These are phyloP conservation scores for Trichosporon coremiiforme DNA, from an alignment of 1,284 basidiomycete genomes.

Conservation along the genomic window DNA sequence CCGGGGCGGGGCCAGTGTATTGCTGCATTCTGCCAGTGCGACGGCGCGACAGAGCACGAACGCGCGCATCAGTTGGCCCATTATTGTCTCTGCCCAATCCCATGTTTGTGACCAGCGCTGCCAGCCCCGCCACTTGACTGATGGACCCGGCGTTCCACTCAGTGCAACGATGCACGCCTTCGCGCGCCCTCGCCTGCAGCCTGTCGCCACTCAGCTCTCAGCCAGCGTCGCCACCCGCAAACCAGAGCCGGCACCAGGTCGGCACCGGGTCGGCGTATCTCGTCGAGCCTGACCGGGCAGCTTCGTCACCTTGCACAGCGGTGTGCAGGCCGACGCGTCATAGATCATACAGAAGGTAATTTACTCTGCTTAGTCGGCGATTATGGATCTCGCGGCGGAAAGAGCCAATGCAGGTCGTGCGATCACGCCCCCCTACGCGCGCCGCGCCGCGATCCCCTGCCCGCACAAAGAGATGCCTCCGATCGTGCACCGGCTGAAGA, in stretches of 20 bases:
- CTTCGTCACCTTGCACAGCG: not conserved
- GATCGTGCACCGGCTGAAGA: not conserved
- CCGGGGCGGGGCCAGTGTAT: too few species aligned
- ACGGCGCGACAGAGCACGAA: not conserved
- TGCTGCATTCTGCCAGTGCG: too few species aligned
- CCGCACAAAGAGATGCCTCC: not conserved
- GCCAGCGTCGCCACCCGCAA: not conserved
- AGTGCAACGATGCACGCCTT: not conserved
- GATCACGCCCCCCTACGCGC: not conserved
- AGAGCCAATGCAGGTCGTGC: not conserved
- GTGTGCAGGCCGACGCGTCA: not conserved
- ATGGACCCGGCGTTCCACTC: not conserved
- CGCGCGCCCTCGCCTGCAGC: too few species aligned
- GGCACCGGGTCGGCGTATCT: not conserved
- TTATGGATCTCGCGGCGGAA: not conserved
- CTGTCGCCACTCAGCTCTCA: too few species aligned
- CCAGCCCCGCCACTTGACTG: too few species aligned
- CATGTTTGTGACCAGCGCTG: not conserved
- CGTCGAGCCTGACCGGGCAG: not conserved
- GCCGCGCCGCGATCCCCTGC: not conserved
- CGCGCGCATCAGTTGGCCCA: not conserved
- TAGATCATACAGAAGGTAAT: not conserved
- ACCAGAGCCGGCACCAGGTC: too few species aligned
- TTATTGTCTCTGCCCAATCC: not conserved
- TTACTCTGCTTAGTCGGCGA: not conserved